Conservation (phyloP, 1,284 basidiomycete genomes). For the Ceraceosorus guamensis region DNA sequence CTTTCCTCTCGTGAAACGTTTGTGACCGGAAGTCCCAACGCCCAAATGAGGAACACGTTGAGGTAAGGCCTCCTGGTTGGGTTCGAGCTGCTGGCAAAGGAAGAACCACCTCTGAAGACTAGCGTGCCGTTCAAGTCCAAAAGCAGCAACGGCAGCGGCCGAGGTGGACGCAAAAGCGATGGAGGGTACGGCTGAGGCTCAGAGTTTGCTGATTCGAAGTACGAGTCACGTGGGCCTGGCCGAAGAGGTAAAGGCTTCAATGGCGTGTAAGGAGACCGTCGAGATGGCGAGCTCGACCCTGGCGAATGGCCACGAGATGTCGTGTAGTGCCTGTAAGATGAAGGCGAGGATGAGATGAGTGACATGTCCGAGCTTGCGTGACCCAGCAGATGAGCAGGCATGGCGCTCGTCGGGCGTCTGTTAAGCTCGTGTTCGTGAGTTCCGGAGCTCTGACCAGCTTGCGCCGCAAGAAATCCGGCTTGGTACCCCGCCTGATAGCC, state of each 20-base stretch:
- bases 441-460: too few relatives aligned
- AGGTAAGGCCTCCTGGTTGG: constrained; percentile 59
- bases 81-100: constrained; percentile 7
- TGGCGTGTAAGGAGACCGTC: background rate
- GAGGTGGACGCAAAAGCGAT: constrained; percentile 1
- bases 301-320: too few relatives aligned
- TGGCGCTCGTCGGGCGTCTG: too few relatives aligned
- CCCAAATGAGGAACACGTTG: constrained; percentile 59
- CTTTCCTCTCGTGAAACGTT: too few relatives aligned
- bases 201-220: background rate
- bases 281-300: too few relatives aligned
- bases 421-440: too few relatives aligned
- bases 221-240: background rate
- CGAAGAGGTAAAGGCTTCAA: background rate
- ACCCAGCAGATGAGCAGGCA: too few relatives aligned
- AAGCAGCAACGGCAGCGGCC: constrained; percentile 55
- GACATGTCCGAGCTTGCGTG: too few relatives aligned
- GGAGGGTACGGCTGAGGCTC: background rate
- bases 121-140: constrained; percentile 77
- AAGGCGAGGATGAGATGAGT: too few relatives aligned
- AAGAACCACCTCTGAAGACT: constrained; percentile 56
- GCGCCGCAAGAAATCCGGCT: too few relatives aligned
- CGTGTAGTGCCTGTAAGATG: too few relatives aligned
- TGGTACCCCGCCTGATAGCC: too few relatives aligned
- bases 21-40: constrained; percentile 18